Base-by-base conservation (phyloP, 495 filamentous ascomycete genomes). In the Hypoxylon subgilvum region DNA sequence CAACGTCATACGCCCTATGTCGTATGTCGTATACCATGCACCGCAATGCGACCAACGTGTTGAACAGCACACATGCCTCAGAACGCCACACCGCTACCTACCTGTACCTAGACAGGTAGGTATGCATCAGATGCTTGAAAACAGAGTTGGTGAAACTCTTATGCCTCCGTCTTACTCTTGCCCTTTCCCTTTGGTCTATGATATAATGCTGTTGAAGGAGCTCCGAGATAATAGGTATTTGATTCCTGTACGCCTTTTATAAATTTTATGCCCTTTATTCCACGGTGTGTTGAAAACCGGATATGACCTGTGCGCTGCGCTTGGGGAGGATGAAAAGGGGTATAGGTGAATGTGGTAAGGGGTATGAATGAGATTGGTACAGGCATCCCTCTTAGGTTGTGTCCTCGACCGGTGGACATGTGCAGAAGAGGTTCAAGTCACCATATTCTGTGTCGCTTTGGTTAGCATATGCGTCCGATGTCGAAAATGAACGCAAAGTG, bases 381-480 rank as follows among this genome's bases (percentile, higher is more conserved):
- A 17, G 13, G 13, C 34, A 35, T 3, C 4, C 13, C 4, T 35
- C 14, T 18, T 65, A 70, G 4, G 76, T 79, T 18, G 77, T 80
- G 40, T 82, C 76, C 66, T 90, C 87, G 8, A 96, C 91, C 0
- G 95, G 93, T 21, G 88, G 86, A 72, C 94, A 98, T 9, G 92
- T 96, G 74, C 91, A 96, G 80, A 97, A 96, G 52, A 96, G 83
- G 77, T 97, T 95, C 65, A 88, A 82, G 71, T 96, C 93, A 58
- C 92, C 92, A 61, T 89, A 96, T 10, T 89, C 90, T 92, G 7
- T 38, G 31, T 35, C 9, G 13, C 4, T 30, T 45, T 18, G 60
- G 59, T 81, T 67, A 79, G 72, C 27, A 35, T 13, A n/a, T 18
- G 10, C 44, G 21, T 18, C 21, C 28, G 31, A 41, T 22, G 28